Evolutionary conservation across 495 filamentous ascomycete genomes (phyloP), one percentile per base, ranked within the genome.

Genomic region (Bathelium albidoporum): DNA sequence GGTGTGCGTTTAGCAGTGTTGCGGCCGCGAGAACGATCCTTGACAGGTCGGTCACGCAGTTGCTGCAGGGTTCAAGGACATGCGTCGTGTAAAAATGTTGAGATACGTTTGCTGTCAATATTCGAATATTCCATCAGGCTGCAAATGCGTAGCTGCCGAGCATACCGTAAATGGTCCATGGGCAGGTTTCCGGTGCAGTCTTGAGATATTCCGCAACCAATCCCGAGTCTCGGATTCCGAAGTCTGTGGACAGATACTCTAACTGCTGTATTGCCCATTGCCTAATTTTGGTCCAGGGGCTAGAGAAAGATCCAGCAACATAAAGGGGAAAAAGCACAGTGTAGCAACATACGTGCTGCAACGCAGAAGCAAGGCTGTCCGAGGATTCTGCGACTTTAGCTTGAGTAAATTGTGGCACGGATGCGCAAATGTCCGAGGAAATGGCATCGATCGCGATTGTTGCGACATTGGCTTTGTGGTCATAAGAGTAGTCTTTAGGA

Each of bases 91-190:
- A n/a, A n/a, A n/a, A n/a, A n/a, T n/a, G n/a, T n/a, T n/a, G n/a
- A n/a, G n/a, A n/a, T n/a, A n/a, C n/a, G n/a, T n/a, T n/a, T n/a
- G n/a, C n/a, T n/a, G n/a, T n/a, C n/a, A n/a, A n/a, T n/a, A n/a
- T n/a, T n/a, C n/a, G n/a, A n/a, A n/a, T n/a, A n/a, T n/a, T n/a
- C n/a, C 11, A 49, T 49, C 44, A 55, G 20, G 59, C 59, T 31
- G 59, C 63, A 58, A 74, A 72, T 2, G 72, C 72, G 62, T 74
- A 74, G 43, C 71, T 64, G 9, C 72, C 72, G 32, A 73, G 68
- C 64, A 73, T 58, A n/a, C 66, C 62, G 68, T 73, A 73, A 12
- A 74, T 63, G 3, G 45, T 55, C 71, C 70, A 74, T 0, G 70
- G 63, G 41, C 60, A 55, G 26, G 59, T 64, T 26, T 64, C 49